phyloP scores from a whole-genome alignment of 192 early-diverging fungal genomes.

The Backusella mclennaniae region DNA sequence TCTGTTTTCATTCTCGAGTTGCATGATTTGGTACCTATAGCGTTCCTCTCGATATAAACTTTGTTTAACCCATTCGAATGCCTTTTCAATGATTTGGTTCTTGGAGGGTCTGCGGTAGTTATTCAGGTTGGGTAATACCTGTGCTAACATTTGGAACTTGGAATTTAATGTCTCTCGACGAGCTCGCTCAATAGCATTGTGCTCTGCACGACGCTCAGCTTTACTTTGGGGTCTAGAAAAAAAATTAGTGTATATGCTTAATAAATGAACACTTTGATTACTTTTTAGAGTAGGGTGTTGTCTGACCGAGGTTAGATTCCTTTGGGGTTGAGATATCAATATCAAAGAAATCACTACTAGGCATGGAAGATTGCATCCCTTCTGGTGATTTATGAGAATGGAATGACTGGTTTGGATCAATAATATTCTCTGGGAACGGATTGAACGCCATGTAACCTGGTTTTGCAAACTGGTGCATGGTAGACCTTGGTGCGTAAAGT shows the following conservation, averaged over 20 bases:
- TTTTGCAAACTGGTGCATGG: neutral
- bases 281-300: neutral
- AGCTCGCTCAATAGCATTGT: slow-evolving; percentile 79
- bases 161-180: slow-evolving; percentile 74
- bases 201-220: slow-evolving; percentile 56
- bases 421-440: neutral
- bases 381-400: neutral
- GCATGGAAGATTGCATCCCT: neutral
- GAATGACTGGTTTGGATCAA: neutral
- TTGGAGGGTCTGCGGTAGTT: slow-evolving; percentile 73
- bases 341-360: neutral
- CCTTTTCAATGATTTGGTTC: slow-evolving; percentile 71
- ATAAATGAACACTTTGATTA: neutral
- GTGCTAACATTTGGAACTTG: slow-evolving; percentile 77
- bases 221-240: slow-evolving; percentile 3
- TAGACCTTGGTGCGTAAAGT: neutral
- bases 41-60: neutral
- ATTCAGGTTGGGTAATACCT: slow-evolving; percentile 65
- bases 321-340: neutral
- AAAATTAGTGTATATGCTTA: neutral
- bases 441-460: neutral
- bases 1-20: neutral
- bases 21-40: neutral
- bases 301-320: neutral
- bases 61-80: slow-evolving; percentile 56